Percentiles rank a stretch among this genome's conserved stretches.
phyloP scores from a whole-genome alignment of 2,329 filamentous ascomycete species.

The Fusarium virguliforme region DNA sequence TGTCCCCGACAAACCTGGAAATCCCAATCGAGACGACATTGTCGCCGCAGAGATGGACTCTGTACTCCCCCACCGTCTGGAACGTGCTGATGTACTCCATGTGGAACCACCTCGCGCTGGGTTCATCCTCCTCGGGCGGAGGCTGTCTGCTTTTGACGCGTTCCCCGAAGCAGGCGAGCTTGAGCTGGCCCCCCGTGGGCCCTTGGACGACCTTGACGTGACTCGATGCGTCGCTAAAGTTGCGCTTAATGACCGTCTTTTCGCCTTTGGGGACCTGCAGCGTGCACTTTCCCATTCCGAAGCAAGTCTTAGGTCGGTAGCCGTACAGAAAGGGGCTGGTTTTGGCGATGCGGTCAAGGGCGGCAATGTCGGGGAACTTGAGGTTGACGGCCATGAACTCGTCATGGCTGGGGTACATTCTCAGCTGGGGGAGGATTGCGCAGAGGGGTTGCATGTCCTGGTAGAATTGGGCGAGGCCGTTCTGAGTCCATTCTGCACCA shows the following conservation, averaged over 20 bases:
- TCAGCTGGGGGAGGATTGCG: background rate
- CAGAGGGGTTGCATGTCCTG: conserved; percentile 3
- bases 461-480: conserved; percentile 6
- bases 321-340: background rate
- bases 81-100: conserved; percentile 5
- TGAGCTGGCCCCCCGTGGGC: background rate
- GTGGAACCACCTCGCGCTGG: conserved; percentile 2
- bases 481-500: background rate
- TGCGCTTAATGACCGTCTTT: background rate
- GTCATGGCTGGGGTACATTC: background rate
- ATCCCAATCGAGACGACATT: background rate
- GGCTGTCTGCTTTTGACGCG: background rate
- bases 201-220: background rate
- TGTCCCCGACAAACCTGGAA: background rate
- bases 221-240: background rate
- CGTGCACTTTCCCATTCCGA: background rate
- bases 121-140: background rate
- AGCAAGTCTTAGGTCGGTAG: conserved; percentile 3
- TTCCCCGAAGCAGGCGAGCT: background rate
- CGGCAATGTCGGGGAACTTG: background rate
- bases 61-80: conserved; percentile 3
- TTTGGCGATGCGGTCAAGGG: background rate
- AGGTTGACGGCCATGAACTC: background rate
- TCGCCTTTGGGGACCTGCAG: background rate
- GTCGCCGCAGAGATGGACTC: conserved; percentile 10